phyloP scores from a whole-genome alignment of 1,284 basidiomycete species.

The Exobasidium cylindrosporum region DNA sequence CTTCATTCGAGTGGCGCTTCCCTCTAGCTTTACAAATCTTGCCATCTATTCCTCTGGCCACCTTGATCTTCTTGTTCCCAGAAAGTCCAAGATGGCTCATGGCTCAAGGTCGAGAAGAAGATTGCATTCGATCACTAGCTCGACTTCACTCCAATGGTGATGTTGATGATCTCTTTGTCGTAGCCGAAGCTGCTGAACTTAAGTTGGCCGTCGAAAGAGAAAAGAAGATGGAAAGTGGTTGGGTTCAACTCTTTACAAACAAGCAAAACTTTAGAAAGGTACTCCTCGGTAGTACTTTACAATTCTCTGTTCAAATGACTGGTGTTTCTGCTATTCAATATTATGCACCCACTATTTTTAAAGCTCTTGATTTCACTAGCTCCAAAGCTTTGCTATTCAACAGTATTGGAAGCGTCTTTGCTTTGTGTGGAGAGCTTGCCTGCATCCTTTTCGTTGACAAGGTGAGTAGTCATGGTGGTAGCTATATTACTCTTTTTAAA shows the following conservation, averaged over 20 bases:
- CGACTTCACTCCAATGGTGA: slow-evolving; percentile 62
- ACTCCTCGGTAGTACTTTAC: slow-evolving; percentile 57
- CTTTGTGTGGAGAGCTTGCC: slow-evolving; percentile 63
- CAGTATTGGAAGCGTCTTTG: slow-evolving; percentile 65
- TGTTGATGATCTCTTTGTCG: slow-evolving; percentile 58
- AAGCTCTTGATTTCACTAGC: slow-evolving; percentile 59
- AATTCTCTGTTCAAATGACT: slow-evolving; percentile 60
- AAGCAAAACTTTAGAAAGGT: slow-evolving; percentile 60
- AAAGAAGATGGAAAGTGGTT: slow-evolving; percentile 36
- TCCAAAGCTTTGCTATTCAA: slow-evolving; percentile 63
- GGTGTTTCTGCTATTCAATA: slow-evolving; percentile 62
- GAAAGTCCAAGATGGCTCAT: slow-evolving; percentile 65
- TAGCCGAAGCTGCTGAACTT: slow-evolving; percentile 57
- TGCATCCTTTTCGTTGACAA: slow-evolving; percentile 65
- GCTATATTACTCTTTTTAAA: too few relatives aligned
- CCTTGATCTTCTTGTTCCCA: slow-evolving; percentile 62
- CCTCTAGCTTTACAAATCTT: slow-evolving; percentile 59
- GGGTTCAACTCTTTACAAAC: slow-evolving; percentile 62
- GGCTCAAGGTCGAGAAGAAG: slow-evolving; percentile 62
- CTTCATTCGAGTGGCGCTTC: slow-evolving; percentile 61
- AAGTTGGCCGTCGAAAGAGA: slow-evolving; percentile 53
- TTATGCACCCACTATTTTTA: slow-evolving; percentile 55
- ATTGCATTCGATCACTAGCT: slow-evolving; percentile 59
- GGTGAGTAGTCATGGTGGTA: too few relatives aligned
- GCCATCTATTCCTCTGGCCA: slow-evolving; percentile 62